Evolutionary conservation across 192 early-diverging fungal species (phyloP).

Genomic region (Chytriomyces sp.): DNA sequence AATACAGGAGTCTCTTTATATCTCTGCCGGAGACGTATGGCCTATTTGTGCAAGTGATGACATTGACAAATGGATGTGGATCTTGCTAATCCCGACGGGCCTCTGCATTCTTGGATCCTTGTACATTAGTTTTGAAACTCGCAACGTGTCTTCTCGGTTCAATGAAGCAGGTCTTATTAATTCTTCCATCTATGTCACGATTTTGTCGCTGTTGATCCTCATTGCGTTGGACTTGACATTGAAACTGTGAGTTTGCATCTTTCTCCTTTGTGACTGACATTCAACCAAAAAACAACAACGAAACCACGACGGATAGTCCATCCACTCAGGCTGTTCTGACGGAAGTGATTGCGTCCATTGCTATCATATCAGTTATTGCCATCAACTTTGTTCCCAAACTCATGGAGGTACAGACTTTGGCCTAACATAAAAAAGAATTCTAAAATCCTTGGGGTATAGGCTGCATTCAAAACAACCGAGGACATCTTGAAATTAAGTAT

Average conservation of each 20-base stretch:
- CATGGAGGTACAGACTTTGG: too few relatives aligned
- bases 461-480: too few relatives aligned
- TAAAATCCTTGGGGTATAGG: too few relatives aligned
- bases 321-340: constrained; percentile 16
- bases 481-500: too few relatives aligned
- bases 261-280: neutral
- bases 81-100: constrained; percentile 4
- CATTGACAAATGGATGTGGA: constrained; percentile 14
- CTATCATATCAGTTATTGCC: constrained; percentile 14
- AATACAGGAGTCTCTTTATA: neutral
- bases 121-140: constrained; percentile 16
- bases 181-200: constrained; percentile 18
- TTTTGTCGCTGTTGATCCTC: constrained; percentile 15
- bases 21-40: constrained; percentile 11
- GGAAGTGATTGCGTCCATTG: neutral
- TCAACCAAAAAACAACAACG: too few relatives aligned
- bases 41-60: constrained; percentile 9
- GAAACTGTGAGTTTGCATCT: neutral
- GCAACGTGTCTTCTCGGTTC: constrained; percentile 25
- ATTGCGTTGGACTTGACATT: constrained; percentile 22
- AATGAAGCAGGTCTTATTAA: constrained; percentile 27
- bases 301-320: neutral
- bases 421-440: too few relatives aligned
- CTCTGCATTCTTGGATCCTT: constrained; percentile 5
- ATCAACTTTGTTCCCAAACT: constrained; percentile 27